Percentiles rank a stretch among this genome's conserved stretches.
Evolutionary conservation across 345 rosid species (phyloP).

Genomic region (Eutrema japonicum): DNA sequence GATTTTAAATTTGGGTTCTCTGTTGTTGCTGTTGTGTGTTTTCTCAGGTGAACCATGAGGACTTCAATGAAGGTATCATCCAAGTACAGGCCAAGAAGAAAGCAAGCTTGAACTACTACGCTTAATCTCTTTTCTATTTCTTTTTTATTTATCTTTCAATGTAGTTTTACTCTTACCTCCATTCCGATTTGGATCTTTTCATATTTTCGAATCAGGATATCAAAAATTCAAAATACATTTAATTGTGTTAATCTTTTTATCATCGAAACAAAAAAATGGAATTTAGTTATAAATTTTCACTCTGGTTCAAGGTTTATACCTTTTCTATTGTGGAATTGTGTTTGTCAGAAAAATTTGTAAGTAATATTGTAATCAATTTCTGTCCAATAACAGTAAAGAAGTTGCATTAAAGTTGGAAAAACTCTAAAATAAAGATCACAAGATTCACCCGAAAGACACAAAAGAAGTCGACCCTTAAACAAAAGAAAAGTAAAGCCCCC

Average conservation of each 20-base stretch:
- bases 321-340: background rate
- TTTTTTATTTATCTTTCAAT: conserved; percentile 8
- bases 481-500: no score
- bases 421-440: no score
- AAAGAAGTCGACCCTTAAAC: no score
- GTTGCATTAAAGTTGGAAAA: no score
- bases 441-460: no score
- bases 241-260: conserved; percentile 3
- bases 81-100: conserved; percentile 99
- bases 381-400: background rate
- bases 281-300: background rate
- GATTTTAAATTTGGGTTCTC: conserved; percentile 18
- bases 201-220: conserved; percentile 29
- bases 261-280: background rate
- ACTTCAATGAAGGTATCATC: conserved; percentile 97
- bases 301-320: background rate
- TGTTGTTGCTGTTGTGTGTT: conserved; percentile 19
- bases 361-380: background rate
- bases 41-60: conserved; percentile 92
- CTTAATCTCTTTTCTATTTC: conserved; percentile 44
- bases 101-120: conserved; percentile 95
- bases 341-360: background rate
- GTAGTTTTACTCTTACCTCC: conserved; percentile 21
- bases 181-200: conserved; percentile 24
- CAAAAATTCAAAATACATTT: conserved; percentile 14